A percentile compares a stretch with the other conserved stretches of the same genome.
These are phyloP conservation scores for Podaxis carcinomalis DNA, from an alignment of 768 basidiomycete genomes.

Conservation along the genomic window DNA sequence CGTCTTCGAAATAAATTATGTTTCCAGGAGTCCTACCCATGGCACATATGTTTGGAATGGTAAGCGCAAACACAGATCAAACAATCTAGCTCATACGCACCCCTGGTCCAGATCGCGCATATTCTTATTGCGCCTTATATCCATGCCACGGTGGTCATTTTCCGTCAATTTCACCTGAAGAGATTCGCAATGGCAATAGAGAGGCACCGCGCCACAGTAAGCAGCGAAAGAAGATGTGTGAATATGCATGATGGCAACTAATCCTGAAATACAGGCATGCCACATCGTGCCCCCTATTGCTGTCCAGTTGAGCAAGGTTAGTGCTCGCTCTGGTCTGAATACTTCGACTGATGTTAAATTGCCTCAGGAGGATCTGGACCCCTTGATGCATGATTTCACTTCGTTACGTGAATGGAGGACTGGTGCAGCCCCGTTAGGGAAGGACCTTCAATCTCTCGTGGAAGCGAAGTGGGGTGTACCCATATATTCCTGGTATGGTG, in stretches of 20 bases:
- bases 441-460: neutral
- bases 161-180: slow-evolving; percentile 2
- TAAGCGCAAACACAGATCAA: neutral
- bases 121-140: neutral
- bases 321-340: neutral
- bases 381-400: neutral
- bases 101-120: neutral
- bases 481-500: slow-evolving; percentile 1
- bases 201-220: neutral
- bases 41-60: slow-evolving; percentile 4
- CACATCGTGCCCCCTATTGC: slow-evolving; percentile 3
- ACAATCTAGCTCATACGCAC: neutral
- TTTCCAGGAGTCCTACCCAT: neutral
- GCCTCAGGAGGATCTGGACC: neutral
- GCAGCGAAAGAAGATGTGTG: neutral
- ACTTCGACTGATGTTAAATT: neutral
- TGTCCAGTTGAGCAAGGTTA: slow-evolving; percentile 1
- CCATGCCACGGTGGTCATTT: neutral
- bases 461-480: neutral
- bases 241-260: neutral
- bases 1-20: neutral
- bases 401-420: slow-evolving; percentile 1
- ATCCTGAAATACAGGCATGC: neutral
- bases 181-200: slow-evolving; percentile 2
- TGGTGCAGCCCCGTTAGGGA: slow-evolving; percentile 1